Evolutionary conservation across 2,329 filamentous ascomycete species (phyloP).

Genomic region (Ophiostoma pallidulum): DNA sequence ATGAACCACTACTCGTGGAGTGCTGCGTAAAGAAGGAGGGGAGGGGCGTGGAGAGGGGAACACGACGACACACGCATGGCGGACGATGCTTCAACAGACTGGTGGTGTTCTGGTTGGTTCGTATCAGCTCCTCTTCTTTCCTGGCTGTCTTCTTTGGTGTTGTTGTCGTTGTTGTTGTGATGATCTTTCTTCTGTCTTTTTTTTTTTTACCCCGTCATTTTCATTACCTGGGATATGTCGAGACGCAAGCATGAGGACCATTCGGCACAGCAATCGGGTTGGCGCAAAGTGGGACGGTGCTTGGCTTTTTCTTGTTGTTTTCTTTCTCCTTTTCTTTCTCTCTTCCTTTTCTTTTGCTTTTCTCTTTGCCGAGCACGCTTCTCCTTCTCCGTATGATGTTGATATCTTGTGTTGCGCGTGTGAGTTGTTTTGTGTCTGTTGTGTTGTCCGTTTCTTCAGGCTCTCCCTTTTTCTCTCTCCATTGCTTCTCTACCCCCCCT

Average conservation of each 20-base stretch:
- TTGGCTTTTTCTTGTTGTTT: slow-evolving; percentile 8
- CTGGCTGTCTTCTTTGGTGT: slow-evolving; percentile 1
- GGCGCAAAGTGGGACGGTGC: slow-evolving; percentile 17
- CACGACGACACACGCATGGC: too few relatives aligned
- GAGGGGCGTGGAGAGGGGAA: not conserved
- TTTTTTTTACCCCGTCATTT: too few relatives aligned
- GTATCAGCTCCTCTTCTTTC: not conserved
- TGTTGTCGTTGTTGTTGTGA: slow-evolving; percentile 3
- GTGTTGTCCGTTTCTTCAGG: not conserved
- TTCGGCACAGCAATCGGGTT: slow-evolving; percentile 19
- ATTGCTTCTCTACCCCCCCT: not conserved
- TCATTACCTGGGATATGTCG: slow-evolving; percentile 1
- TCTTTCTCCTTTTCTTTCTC: not conserved
- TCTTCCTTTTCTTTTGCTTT: not conserved
- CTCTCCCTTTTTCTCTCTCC: not conserved
- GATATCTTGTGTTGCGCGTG: too few relatives aligned
- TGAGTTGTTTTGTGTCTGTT: too few relatives aligned
- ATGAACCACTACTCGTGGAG: slow-evolving; percentile 52
- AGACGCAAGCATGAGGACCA: slow-evolving; percentile 15
- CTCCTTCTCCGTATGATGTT: too few relatives aligned
- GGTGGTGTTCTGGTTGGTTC: not conserved
- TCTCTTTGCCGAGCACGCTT: too few relatives aligned
- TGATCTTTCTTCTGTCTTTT: not conserved
- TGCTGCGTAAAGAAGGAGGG: slow-evolving; percentile 24
- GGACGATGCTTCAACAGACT: too few relatives aligned